Percentiles rank a stretch among this genome's conserved stretches.
Conservation (phyloP, 2,329 filamentous ascomycete genomes). For the Aspergillus jensenii region DNA sequence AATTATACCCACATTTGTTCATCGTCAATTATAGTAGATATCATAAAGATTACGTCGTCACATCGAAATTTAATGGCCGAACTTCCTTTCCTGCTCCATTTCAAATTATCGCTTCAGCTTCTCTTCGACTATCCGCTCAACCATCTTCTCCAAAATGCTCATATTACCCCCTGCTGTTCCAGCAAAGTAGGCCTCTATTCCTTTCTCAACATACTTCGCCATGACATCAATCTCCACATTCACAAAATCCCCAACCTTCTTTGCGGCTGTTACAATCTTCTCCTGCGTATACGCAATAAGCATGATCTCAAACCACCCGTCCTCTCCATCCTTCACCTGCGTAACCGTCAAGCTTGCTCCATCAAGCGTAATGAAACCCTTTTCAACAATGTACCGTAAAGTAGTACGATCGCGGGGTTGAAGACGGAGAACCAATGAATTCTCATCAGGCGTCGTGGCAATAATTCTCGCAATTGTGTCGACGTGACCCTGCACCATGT, state of each 20-base stretch:
- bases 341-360: slow-evolving; percentile 94
- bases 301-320: slow-evolving; percentile 94
- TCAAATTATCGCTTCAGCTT: slow-evolving; percentile 51
- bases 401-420: slow-evolving; percentile 67
- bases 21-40: neutral
- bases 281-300: slow-evolving; percentile 95
- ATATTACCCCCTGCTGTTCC: slow-evolving; percentile 39
- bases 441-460: slow-evolving; percentile 75
- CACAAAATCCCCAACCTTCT: slow-evolving; percentile 75
- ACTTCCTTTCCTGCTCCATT: neutral
- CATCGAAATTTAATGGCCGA: neutral
- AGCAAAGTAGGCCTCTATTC: slow-evolving; percentile 73
- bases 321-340: slow-evolving; percentile 72
- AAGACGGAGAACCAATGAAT: slow-evolving; percentile 85
- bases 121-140: slow-evolving; percentile 72
- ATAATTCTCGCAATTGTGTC: slow-evolving; percentile 81
- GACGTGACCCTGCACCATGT: slow-evolving; percentile 97
- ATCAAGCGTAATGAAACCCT: slow-evolving; percentile 92
- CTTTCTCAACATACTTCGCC: slow-evolving; percentile 69
- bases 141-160: slow-evolving; percentile 68
- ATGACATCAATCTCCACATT: slow-evolving; percentile 93
- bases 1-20: slow-evolving; percentile 17
- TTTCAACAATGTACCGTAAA: slow-evolving; percentile 87
- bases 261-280: slow-evolving; percentile 77
- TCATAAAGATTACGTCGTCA: neutral